phyloP scores from a whole-genome alignment of 441 rosid genomes.

The Sinapis alba region DNA sequence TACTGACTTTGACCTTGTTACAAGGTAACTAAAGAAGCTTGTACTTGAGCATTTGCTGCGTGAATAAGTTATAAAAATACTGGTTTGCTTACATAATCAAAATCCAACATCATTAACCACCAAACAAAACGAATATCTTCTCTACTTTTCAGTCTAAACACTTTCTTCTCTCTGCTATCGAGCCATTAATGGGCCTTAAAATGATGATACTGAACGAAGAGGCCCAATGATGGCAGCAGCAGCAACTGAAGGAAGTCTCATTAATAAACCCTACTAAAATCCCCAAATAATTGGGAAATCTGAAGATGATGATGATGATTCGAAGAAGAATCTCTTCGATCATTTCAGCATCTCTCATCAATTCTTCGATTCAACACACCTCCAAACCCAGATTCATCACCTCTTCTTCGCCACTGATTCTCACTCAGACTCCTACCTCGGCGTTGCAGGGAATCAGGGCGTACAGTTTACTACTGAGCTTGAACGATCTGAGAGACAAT shows the following conservation, averaged over 20 bases:
- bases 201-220: not conserved
- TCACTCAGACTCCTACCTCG: slow-evolving; percentile 21
- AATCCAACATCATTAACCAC: not conserved
- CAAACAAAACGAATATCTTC: slow-evolving; percentile 1
- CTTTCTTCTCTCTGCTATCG: slow-evolving; percentile 45
- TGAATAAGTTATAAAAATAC: slow-evolving; percentile 22
- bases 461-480: slow-evolving; percentile 67
- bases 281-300: slow-evolving; percentile 31
- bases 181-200: not conserved
- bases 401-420: slow-evolving; percentile 27
- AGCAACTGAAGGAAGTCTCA: slow-evolving; percentile 18
- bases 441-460: slow-evolving; percentile 47
- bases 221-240: not conserved
- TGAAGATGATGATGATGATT: slow-evolving; percentile 58
- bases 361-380: slow-evolving; percentile 24
- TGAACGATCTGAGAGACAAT: slow-evolving; percentile 84
- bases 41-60: slow-evolving; percentile 3
- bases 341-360: slow-evolving; percentile 49
- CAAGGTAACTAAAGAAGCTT: slow-evolving; percentile 9
- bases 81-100: not conserved
- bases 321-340: slow-evolving; percentile 55
- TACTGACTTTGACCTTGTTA: not conserved
- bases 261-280: slow-evolving; percentile 45
- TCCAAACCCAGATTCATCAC: slow-evolving; percentile 26
- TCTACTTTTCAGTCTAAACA: slow-evolving; percentile 39